phyloP scores from a whole-genome alignment of 2,329 filamentous ascomycete species.

The Dactylonectria estremocensis region DNA sequence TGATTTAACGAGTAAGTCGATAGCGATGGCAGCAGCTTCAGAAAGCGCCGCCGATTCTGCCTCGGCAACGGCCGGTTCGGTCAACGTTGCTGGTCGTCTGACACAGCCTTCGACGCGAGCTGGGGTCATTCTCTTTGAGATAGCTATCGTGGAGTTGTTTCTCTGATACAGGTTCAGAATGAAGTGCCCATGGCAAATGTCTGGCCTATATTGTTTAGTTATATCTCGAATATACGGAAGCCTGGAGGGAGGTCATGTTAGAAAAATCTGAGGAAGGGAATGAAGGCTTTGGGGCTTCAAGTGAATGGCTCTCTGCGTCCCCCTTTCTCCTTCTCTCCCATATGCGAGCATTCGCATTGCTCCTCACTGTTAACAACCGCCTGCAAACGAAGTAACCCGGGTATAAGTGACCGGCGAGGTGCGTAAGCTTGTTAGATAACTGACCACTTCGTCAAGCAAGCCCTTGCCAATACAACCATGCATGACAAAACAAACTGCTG shows the following conservation, averaged over 20 bases:
- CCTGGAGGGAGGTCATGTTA: too few species aligned
- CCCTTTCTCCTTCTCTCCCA: too few species aligned
- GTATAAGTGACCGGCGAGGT: background rate
- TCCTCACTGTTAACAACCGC: background rate
- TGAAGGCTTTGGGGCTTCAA: background rate
- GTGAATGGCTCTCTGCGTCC: background rate
- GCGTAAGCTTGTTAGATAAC: background rate
- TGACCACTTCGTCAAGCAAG: background rate
- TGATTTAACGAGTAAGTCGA: background rate
- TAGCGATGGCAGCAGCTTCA: background rate
- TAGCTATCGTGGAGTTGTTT: background rate
- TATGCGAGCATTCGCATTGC: background rate
- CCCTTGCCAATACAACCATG: background rate
- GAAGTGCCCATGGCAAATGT: background rate
- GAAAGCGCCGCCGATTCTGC: conserved; percentile 12
- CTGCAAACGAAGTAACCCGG: background rate
- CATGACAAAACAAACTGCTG: background rate
- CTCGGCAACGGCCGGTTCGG: conserved; percentile 21
- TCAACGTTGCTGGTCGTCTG: conserved; percentile 32
- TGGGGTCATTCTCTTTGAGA: background rate
- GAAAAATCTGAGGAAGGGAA: too few species aligned
- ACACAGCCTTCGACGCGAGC: conserved; percentile 17
- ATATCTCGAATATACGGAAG: too few species aligned
- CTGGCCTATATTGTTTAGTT: background rate
- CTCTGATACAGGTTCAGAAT: background rate